These are phyloP conservation scores for Leonotis leonurus DNA, from an alignment of 257 asterid genomes.

Conservation along the genomic window DNA sequence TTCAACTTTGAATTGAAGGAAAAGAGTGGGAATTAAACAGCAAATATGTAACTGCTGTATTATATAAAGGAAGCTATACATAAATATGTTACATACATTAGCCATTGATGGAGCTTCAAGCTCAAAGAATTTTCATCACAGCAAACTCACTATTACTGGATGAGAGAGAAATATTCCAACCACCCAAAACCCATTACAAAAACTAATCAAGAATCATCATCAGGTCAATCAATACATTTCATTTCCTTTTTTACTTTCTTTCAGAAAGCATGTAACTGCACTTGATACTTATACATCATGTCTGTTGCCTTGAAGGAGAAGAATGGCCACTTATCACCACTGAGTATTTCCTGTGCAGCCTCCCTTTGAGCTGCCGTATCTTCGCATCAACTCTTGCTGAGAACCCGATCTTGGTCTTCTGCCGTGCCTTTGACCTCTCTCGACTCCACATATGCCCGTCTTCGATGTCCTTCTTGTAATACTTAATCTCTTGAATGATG, in stretches of 20 bases:
- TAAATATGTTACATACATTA: constrained; percentile 29
- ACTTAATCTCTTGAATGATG: constrained; percentile 86
- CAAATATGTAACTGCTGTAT: constrained; percentile 4
- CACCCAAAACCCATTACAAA: constrained; percentile 3
- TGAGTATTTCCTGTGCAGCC: constrained; percentile 59
- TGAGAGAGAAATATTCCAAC: too few species aligned
- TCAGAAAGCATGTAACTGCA: too few species aligned
- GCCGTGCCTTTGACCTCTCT: constrained; percentile 68
- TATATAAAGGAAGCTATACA: constrained; percentile 29
- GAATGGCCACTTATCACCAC: constrained; percentile 19
- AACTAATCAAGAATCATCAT: constrained; percentile 17
- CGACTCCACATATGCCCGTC: constrained; percentile 85
- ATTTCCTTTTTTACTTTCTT: not conserved
- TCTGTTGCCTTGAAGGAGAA: constrained; percentile 11
- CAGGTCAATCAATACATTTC: not conserved
- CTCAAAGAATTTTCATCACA: constrained; percentile 1
- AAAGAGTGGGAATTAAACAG: not conserved
- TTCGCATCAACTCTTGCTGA: constrained; percentile 89
- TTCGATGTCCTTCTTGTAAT: constrained; percentile 63
- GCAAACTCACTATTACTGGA: too few species aligned
- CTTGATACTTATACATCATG: not conserved
- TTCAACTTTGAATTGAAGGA: too few species aligned
- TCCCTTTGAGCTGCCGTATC: constrained; percentile 68
- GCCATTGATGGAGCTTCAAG: constrained; percentile 19
- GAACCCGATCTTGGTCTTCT: constrained; percentile 78